phyloP scores from a whole-genome alignment of 441 rosid genomes.

The Adansonia madagascariensis region DNA sequence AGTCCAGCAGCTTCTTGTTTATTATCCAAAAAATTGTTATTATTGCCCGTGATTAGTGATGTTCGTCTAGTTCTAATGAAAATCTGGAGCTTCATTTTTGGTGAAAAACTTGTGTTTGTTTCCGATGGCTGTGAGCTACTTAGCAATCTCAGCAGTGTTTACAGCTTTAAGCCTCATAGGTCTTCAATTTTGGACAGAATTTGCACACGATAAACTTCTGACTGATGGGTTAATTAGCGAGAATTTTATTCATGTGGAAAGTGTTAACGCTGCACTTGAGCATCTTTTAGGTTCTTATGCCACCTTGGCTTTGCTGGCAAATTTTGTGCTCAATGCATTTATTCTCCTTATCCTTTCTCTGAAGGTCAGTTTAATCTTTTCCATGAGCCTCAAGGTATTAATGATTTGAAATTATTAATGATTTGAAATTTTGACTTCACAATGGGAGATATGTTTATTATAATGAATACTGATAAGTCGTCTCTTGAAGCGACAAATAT shows the following conservation, averaged over 20 bases:
- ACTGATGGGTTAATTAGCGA: conserved; percentile 58
- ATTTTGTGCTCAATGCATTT: conserved; percentile 76
- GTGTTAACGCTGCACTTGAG: conserved; percentile 63
- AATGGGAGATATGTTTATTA: background rate
- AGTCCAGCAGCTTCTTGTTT: background rate
- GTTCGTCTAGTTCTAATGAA: conserved; percentile 47
- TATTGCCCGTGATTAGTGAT: conserved; percentile 34
- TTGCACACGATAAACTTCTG: conserved; percentile 60
- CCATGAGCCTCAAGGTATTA: conserved; percentile 1
- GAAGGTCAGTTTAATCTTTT: conserved; percentile 56
- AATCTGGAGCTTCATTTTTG: conserved; percentile 42
- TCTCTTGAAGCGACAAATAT: too few species aligned
- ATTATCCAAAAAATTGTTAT: conserved; percentile 21
- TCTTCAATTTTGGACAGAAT: conserved; percentile 76
- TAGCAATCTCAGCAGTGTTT: conserved; percentile 62
- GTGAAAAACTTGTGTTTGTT: conserved; percentile 40
- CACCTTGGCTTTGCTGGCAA: conserved; percentile 63
- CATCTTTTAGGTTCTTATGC: conserved; percentile 67
- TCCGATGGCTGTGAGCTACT: conserved; percentile 71
- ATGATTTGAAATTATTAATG: conserved; percentile 1
- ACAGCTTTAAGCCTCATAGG: conserved; percentile 75
- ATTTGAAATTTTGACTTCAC: background rate
- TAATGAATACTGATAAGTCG: too few species aligned
- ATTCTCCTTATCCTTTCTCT: conserved; percentile 76
- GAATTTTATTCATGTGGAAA: conserved; percentile 47